Base-by-base conservation (phyloP, 2,329 filamentous ascomycete genomes). In the Fusarium miscanthi region DNA sequence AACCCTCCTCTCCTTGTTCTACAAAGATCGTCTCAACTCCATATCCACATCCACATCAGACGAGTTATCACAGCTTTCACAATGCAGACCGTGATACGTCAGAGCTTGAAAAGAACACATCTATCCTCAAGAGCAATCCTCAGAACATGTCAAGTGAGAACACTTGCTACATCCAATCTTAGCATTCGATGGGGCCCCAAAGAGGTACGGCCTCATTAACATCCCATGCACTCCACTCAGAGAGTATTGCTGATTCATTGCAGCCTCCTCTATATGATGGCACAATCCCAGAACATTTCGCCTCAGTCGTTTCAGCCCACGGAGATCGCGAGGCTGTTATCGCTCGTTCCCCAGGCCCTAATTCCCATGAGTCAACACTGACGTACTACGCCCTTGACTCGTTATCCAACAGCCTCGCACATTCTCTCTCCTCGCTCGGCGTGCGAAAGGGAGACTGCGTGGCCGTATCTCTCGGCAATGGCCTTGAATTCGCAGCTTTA, bases 381-480 rank as follows among this genome's bases (percentile, higher is more conserved):
- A 95, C 91, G 1, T 98, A 97, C 80, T 84, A 90, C 54, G 86
- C 86, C 10, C 89, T 99, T 14, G 93, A 98, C 80, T 83, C 86
- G 6, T 86, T 89, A 64, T 97, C 94, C 70, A 95, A 94, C 84
- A 85, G 87, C 6, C 85, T 97, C 13, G 94, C 94, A 2, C 84
- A 87, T 56, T 93, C 93, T 0, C 84, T 98, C 21, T 83, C 87
- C 30, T 88, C 88, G 0, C 83, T 92, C 1, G 94, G 94, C 6
- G 93, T 98, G 2, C 86, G 84, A 67, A 97, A 95, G 78, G 94
- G 94, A 9, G 92, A 97, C 79, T 88, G 94, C 37, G 93, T 98
- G 16, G 95, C 93, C 19, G 90, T 98, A 31, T 95, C 92, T 67
- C 84, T 98, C 57, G 95, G 95, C 21, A 98, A 97, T 81, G 91